A percentile compares a stretch with the other conserved stretches of the same genome.
Conservation (phyloP, 805 yeast genomes). For the Myxozyma kluyveri region DNA sequence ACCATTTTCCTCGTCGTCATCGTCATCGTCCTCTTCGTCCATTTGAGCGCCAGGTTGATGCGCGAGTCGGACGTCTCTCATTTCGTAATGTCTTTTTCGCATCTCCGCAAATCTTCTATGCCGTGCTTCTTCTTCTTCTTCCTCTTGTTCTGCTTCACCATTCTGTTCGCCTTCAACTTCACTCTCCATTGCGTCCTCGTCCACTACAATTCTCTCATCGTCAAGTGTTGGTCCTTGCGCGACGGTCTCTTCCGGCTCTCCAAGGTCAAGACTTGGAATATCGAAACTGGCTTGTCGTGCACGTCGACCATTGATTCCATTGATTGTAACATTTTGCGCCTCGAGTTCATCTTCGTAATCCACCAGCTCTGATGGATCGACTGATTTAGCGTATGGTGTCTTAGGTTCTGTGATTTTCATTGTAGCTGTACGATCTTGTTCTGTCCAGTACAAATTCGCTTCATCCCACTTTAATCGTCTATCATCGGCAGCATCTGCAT, state of each 20-base stretch:
- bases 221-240: slow-evolving; percentile 9
- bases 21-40: slow-evolving; percentile 14
- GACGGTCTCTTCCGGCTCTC: slow-evolving; percentile 34
- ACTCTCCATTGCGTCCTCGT: slow-evolving; percentile 15
- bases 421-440: slow-evolving; percentile 67
- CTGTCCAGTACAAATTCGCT: slow-evolving; percentile 66
- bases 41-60: slow-evolving; percentile 30
- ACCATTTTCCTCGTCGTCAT: slow-evolving; percentile 5
- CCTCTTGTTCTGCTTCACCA: slow-evolving; percentile 35
- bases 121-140: slow-evolving; percentile 49
- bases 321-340: slow-evolving; percentile 43
- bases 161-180: slow-evolving; percentile 34
- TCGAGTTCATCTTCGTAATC: slow-evolving; percentile 57
- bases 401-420: slow-evolving; percentile 92
- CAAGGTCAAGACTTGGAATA: slow-evolving; percentile 34
- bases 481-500: not conserved
- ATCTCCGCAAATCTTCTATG: slow-evolving; percentile 70
- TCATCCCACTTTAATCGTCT: slow-evolving; percentile 66
- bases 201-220: not conserved
- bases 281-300: slow-evolving; percentile 27
- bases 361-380: slow-evolving; percentile 71
- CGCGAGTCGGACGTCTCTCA: slow-evolving; percentile 36
- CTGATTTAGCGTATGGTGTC: slow-evolving; percentile 91
- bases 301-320: slow-evolving; percentile 35
- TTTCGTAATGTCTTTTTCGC: slow-evolving; percentile 77